Base-by-base conservation (phyloP, 2,329 filamentous ascomycete genomes). In the Scytalidium lignicola region DNA sequence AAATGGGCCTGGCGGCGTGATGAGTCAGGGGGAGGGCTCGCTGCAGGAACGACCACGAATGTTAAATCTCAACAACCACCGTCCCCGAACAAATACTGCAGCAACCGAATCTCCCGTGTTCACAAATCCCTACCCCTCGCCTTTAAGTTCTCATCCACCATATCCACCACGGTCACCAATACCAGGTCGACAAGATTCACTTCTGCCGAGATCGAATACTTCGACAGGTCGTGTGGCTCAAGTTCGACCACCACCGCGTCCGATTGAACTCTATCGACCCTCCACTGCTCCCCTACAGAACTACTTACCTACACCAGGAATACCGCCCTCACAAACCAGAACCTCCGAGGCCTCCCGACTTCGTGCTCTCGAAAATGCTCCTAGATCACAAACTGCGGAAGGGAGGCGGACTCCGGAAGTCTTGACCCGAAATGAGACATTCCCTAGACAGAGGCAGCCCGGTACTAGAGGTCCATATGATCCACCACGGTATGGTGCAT, bases 281-380 rank as follows among this genome's bases (percentile, higher is more conserved):
- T 57, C 55, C 37, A 55, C 54, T 20, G 46, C 57, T 23, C 54
- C 60, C 15, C 15, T 37, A 37, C 32, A 37, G n/a, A 13, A 17
- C 32, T 37, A 17, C 32, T 37, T 2, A 43, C 58, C 17, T 51
- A 55, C 17, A 22, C 47, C 29, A 52, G 50, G 15, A 59, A 58
- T 10, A 51, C 32, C 32, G n/a, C 10, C 21, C 15, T 49, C 59
- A 9, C 59, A 56, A 39, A 55, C 59, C 43, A 57, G 55, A 28
- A 61, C 57, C 2, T 66, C 63, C 3, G 63, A 66, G 37, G 63
- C 62, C 13, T 63, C 61, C 12, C 51, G 62, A 23, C 52, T 66
- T 13, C 58, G 63, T 29, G 57, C 61, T 21, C 48, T 65, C 44
- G 62, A 65, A 51, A 63, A 62, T 56, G 59, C 58, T 9, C 57